Evolutionary conservation across 352 stramenopile genomes (phyloP).

Genomic region (Phytopythium ostracodes): DNA sequence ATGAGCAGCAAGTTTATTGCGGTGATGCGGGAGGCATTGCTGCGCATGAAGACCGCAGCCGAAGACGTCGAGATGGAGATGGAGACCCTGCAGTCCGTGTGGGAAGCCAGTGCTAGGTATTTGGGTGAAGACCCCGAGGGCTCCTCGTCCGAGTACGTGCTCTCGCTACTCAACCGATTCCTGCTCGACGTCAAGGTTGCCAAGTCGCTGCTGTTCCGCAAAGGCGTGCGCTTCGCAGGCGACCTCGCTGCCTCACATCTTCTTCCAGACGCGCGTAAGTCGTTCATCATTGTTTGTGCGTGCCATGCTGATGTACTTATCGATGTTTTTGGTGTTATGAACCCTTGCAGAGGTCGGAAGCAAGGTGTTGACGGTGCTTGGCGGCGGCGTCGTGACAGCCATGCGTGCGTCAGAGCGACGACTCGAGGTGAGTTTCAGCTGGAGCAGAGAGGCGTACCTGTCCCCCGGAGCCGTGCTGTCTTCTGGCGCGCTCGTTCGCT

Average conservation of each 20-base stretch:
- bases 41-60: constrained; percentile 46
- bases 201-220: constrained; percentile 53
- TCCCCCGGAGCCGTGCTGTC: constrained; percentile 42
- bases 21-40: constrained; percentile 38
- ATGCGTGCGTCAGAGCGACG: constrained; percentile 45
- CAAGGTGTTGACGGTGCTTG: constrained; percentile 55
- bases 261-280: constrained; percentile 46
- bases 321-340: constrained; percentile 1
- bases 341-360: constrained; percentile 50
- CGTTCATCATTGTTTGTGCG: background rate
- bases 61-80: constrained; percentile 68
- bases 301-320: background rate
- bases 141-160: constrained; percentile 69
- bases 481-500: constrained; percentile 44
- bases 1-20: constrained; percentile 57
- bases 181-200: constrained; percentile 74
- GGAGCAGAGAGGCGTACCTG: constrained; percentile 56
- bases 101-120: constrained; percentile 64
- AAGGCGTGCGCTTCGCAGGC: constrained; percentile 45
- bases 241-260: constrained; percentile 18
- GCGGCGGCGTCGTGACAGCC: constrained; percentile 56
- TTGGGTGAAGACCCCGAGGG: constrained; percentile 51
- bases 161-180: constrained; percentile 67
- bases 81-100: constrained; percentile 50
- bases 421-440: constrained; percentile 72